Evolutionary conservation across 2,329 filamentous ascomycete genomes (phyloP), one percentile per base, ranked within the genome.

Genomic region (Lanzia echinophila): DNA sequence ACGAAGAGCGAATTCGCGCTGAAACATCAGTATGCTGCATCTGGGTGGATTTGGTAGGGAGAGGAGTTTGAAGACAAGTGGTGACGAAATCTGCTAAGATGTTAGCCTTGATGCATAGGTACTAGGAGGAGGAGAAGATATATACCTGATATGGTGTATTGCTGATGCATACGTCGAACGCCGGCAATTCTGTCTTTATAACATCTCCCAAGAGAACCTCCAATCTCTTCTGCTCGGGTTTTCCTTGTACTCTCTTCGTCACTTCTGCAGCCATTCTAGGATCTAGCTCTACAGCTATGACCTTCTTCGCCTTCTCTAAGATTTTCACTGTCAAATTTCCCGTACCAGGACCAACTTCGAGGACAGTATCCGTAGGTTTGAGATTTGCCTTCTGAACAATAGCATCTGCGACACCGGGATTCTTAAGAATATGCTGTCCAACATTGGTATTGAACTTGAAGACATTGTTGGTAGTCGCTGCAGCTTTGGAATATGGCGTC

Each of bases 191-290:
- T 10, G 88, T 87, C 75, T 96, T 96, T 71, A 96, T 95, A 45
- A 92, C 89, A 71, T 97, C 94, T 41, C 94, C 94, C 7, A 99
- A 75, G 48, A 96, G 75, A 36, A 97, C 84, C 63, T 96, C 90
- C 36, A 99, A 75, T 60, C 89, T 84, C 69, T 89, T 90, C 68
- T 88, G 86, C 62, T 86, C 80, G 0, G 91, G 89, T 42, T 86
- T 95, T 19, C 90, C 91, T 71, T 96, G 91, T 8, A 97, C 91
- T 65, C 92, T 87, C 73, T 95, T 91, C 44, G 89, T 94, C 59
- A 96, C 81, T 73, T 97, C 94, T 56, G 92, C 92, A 12, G 65
- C 64, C 94, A 97, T 97, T 67, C 94, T 81, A 19, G 94, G 91
- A 72, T 99, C 94, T 69, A 96, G 79, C 74, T 99, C 94, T 48